These are phyloP conservation scores for Magnaporthiopsis incrustans DNA, from an alignment of 2,329 filamentous ascomycete genomes.

Conservation along the genomic window DNA sequence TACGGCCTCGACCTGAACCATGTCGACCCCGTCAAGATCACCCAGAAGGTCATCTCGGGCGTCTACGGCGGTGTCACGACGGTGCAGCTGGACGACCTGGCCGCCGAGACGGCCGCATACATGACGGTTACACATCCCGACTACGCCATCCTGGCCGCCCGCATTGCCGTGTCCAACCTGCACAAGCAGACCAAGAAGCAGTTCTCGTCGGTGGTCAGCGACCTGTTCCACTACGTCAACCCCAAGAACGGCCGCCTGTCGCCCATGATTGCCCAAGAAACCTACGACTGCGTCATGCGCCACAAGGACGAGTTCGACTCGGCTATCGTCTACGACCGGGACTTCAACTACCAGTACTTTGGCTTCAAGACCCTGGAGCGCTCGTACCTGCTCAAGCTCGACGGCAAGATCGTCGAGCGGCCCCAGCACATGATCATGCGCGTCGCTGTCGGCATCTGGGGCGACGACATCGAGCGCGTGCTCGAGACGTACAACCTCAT, in stretches of 20 bases:
- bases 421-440: constrained; percentile 99
- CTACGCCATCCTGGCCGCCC: constrained; percentile 95
- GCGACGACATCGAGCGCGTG: constrained; percentile 86
- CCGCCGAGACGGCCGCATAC: constrained; percentile 96
- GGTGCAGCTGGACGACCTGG: constrained; percentile 94
- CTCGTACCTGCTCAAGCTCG: constrained; percentile 90
- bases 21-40: constrained; percentile 96
- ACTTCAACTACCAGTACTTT: constrained; percentile 99
- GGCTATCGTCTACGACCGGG: constrained; percentile 96
- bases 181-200: constrained; percentile 99
- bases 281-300: constrained; percentile 88
- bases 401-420: constrained; percentile 93
- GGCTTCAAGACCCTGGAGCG: constrained; percentile 99
- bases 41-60: constrained; percentile 98
- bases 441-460: constrained; percentile 94
- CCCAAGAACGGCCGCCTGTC: constrained; percentile 76
- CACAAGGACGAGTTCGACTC: constrained; percentile 97
- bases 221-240: constrained; percentile 94
- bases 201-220: constrained; percentile 89
- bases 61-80: constrained; percentile 98
- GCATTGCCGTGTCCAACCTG: constrained; percentile 97
- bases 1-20: constrained; percentile 93
- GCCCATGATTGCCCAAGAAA: constrained; percentile 90
- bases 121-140: constrained; percentile 99
- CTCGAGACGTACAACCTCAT: constrained; percentile 98